A percentile compares a stretch with the other conserved stretches of the same genome.
These are phyloP conservation scores for Liquidambar formosana DNA, from an alignment of 164 flowering plant species.

Conservation along the genomic window DNA sequence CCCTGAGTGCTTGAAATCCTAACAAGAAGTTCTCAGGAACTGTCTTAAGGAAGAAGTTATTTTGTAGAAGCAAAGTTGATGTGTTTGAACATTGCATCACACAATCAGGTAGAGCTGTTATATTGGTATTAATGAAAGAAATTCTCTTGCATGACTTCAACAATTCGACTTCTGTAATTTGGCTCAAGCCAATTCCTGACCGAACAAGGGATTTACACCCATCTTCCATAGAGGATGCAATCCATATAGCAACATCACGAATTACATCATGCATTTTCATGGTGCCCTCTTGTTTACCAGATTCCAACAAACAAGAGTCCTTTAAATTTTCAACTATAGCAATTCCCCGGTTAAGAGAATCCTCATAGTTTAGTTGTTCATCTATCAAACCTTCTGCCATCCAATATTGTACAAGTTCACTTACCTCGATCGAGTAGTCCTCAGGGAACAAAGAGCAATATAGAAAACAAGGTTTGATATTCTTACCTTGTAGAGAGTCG, in stretches of 20 bases:
- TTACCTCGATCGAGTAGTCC: not conserved
- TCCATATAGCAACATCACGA: conserved; percentile 15
- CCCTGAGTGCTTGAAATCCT: too few relatives aligned
- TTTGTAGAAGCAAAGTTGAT: too few relatives aligned
- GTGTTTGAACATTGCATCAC: too few relatives aligned
- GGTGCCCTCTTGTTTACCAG: not conserved
- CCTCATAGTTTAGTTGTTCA: not conserved
- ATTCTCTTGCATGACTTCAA: too few relatives aligned
- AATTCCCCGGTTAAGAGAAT: not conserved
- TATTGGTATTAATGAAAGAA: too few relatives aligned
- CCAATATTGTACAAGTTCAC: conserved; percentile 1
- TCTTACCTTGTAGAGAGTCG: not conserved
- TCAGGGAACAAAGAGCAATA: conserved; percentile 1
- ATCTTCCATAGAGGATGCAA: not conserved
- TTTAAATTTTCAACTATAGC: conserved; percentile 2
- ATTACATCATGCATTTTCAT: conserved; percentile 15
- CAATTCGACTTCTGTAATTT: too few relatives aligned
- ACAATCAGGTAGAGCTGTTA: too few relatives aligned
- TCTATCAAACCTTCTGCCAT: conserved; percentile 9
- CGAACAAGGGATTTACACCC: too few relatives aligned
- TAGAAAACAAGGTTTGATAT: conserved; percentile 3
- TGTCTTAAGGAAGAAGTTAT: too few relatives aligned
- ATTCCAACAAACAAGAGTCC: conserved; percentile 6
- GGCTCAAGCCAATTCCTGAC: too few relatives aligned
- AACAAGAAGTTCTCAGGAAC: too few relatives aligned